These are phyloP conservation scores for Pouteria campechiana DNA, from an alignment of 179 eudicot genomes.

Conservation along the genomic window DNA sequence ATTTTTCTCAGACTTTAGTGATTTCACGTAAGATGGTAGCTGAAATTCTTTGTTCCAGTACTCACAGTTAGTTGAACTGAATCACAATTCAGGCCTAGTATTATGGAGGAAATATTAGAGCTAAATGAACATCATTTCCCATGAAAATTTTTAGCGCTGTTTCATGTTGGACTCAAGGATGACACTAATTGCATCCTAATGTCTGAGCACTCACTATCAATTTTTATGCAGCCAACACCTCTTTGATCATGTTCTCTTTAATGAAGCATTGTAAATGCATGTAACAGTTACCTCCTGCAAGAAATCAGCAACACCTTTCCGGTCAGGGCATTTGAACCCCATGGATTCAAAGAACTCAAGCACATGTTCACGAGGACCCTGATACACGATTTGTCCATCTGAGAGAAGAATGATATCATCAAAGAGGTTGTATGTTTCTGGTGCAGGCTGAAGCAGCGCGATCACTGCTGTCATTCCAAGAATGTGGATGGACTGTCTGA, in stretches of 20 bases:
- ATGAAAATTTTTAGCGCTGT: not conserved
- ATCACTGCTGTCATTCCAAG: constrained; percentile 47
- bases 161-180: too few relatives aligned
- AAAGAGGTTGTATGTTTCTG: constrained; percentile 55
- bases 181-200: too few relatives aligned
- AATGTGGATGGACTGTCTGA: constrained; percentile 45
- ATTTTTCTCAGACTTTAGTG: not conserved
- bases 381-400: constrained; percentile 66
- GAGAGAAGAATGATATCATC: constrained; percentile 70
- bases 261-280: too few relatives aligned
- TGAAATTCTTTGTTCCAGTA: not conserved
- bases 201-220: too few relatives aligned
- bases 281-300: constrained; percentile 49
- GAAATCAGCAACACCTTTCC: constrained; percentile 64
- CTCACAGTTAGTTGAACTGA: too few relatives aligned
- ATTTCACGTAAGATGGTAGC: too few relatives aligned
- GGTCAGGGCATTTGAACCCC: constrained; percentile 68
- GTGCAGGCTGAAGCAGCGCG: constrained; percentile 74
- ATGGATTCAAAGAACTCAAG: constrained; percentile 55
- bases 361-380: constrained; percentile 58
- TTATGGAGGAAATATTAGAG: too few relatives aligned
- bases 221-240: too few relatives aligned
- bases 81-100: too few relatives aligned
- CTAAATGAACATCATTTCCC: too few relatives aligned
- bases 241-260: too few relatives aligned